Evolutionary conservation across 1,284 basidiomycete genomes (phyloP).

Genomic region (Lentinula novae-zelandiae): DNA sequence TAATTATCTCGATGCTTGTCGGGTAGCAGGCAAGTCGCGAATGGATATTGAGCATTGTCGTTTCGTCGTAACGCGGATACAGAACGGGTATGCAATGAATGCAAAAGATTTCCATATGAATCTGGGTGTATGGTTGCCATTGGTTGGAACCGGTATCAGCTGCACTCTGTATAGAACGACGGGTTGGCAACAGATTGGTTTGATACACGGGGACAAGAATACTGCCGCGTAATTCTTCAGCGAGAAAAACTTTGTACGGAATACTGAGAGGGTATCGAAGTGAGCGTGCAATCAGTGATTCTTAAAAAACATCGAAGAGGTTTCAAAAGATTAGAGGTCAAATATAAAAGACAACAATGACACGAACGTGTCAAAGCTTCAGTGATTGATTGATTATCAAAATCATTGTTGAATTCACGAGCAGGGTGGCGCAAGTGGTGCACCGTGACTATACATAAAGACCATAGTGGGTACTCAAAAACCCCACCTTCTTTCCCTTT

Average conservation of each 20-base stretch:
- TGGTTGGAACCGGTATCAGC: too few relatives aligned
- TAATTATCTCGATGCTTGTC: background rate
- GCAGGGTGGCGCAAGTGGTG: background rate
- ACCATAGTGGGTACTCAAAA: background rate
- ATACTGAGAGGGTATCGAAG: too few relatives aligned
- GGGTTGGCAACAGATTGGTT: background rate
- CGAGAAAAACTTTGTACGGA: background rate
- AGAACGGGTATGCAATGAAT: background rate
- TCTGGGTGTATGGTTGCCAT: background rate
- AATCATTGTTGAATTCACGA: background rate
- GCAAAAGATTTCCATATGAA: background rate
- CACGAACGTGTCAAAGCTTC: too few relatives aligned
- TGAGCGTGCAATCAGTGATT: too few relatives aligned
- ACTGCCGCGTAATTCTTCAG: too few relatives aligned
- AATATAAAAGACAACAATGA: too few relatives aligned
- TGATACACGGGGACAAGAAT: too few relatives aligned
- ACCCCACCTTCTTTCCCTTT: conserved; percentile 10
- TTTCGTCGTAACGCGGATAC: background rate
- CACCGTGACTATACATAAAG: too few relatives aligned
- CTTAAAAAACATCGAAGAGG: too few relatives aligned
- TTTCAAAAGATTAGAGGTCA: too few relatives aligned
- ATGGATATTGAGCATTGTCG: background rate
- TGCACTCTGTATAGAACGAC: background rate
- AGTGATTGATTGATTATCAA: background rate
- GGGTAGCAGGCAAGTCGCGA: background rate